Base-by-base conservation (phyloP, 2,329 filamentous ascomycete species). In the Ophiostoma piceae region DNA sequence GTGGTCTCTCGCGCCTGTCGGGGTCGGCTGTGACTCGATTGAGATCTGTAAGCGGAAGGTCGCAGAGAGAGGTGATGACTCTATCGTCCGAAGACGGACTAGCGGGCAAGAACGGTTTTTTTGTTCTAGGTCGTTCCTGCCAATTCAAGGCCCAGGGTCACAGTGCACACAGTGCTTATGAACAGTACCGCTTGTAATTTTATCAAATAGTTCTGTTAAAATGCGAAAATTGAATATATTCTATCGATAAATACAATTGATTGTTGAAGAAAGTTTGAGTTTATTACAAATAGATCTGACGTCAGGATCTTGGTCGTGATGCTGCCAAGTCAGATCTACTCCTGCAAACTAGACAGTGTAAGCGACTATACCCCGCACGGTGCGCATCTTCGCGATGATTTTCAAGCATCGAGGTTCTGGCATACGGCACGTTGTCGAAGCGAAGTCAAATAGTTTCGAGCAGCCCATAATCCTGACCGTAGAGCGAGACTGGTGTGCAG, bases 21-120 rank as follows among this genome's bases (percentile, higher is more conserved):
- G 6, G 29, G 16, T 64, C 32, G 32, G 32, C 29, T 32, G 41
- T 67, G 66, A 67, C 37, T 32, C 39, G 37, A 43, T 66, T 26
- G 64, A 41, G 35, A 19, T n/a, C 22, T 26, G 19, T 43, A 43
- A 29, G 12, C 26, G 47, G 43, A 41, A 39, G 62, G 57, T 32
- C 9, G 57, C 9, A 29, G 51, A 57, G n/a, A 57, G 29, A 64
- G 32, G 62, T 65, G 60, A 65, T 68, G 66, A 70, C 54, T 57
- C 51, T 32, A 65, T 8, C n/a, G 32, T 68, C 69, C 69, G 66
- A 70, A 70, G 22, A 57, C 66, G 66, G 69, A 67, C 69, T 70
- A 70, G 66, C 60, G 60, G 67, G n/a, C 2, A 37, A 67, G 12
- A 32, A 41, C 41, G 32, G 22, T 37, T 37, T 68, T 70, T 68